Evolutionary conservation across 176 grass and related monocot genomes (phyloP), one percentile per base, ranked within the genome.

Genomic region (Carex scoparia): DNA sequence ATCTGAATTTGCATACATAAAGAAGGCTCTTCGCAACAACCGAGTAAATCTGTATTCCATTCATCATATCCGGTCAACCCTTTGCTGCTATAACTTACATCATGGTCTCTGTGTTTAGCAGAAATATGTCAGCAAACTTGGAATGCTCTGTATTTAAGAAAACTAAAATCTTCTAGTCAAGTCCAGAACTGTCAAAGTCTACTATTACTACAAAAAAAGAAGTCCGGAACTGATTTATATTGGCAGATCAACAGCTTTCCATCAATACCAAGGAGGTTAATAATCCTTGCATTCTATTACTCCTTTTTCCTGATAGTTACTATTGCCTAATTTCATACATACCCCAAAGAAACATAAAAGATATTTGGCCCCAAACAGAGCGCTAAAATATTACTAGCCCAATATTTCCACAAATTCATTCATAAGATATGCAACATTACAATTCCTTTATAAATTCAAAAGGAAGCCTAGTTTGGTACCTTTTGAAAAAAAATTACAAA

Each of bases 31-130:
- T 93, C 87, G 92, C 96, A 95, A 80, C 96, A 98, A 83, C 88
- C 90, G 69, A 98, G 93, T 87, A 98, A 94, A 89, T 98, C 96
- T 69, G 96, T 71, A 91, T 95, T 88, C 96, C 94, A 97, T 65
- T 97, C 88, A 57, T 86, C 90, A 51, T 84, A 87, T 30, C 83
- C 79, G 53, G 81, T 53, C 16, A 87, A 92, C 73, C 85, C 90
- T 86, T 81, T 85, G 27, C 46, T 76, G 4, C 81, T 86, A 40
- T 81, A 91, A 69, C 85, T 83, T 48, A 67, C 33, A 84, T 97
- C 80, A 85, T 74, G 76, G 54, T 85, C 85, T 14, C 80, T 82
- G 80, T 8, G 53, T 82, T 66, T 65, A 30, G 32, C 42, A 49
- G 38, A 82, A 51, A 82, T 53, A 31, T 76, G 46, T 53, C 27